These are phyloP conservation scores for Lunularia cruciata DNA, from an alignment of 225 moss, liverwort and hornwort species.

Conservation along the genomic window DNA sequence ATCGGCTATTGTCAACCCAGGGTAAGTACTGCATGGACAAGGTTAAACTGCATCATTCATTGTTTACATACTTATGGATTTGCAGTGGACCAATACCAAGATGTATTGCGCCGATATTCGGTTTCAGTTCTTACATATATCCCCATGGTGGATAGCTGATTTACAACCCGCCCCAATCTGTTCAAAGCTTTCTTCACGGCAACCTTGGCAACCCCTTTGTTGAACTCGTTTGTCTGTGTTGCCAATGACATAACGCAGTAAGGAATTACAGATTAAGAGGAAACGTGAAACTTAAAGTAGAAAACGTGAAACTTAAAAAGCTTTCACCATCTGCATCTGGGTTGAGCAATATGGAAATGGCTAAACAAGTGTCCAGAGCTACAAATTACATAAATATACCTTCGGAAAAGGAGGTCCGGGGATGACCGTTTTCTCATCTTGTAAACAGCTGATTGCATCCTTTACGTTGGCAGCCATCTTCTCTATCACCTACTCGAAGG, in stretches of 20 bases:
- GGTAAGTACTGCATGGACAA: too few relatives aligned
- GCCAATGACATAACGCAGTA: neutral
- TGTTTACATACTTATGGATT: too few relatives aligned
- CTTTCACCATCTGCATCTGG: too few relatives aligned
- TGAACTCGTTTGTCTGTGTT: conserved; percentile 35
- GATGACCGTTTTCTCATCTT: conserved; percentile 26
- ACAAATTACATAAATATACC: too few relatives aligned
- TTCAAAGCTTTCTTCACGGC: conserved; percentile 41
- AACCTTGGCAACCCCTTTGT: conserved; percentile 27
- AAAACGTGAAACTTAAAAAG: too few relatives aligned
- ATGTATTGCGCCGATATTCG: too few relatives aligned
- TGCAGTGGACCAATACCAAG: too few relatives aligned
- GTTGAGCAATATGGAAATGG: too few relatives aligned
- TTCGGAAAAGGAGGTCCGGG: conserved; percentile 28
- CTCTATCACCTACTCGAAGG: conserved; percentile 26
- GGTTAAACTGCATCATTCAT: too few relatives aligned
- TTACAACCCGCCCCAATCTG: conserved; percentile 36
- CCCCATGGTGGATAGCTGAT: conserved; percentile 32
- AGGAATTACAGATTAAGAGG: neutral
- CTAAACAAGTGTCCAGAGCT: too few relatives aligned
- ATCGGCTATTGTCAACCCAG: too few relatives aligned
- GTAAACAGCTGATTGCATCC: conserved; percentile 39
- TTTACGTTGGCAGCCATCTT: conserved; percentile 26
- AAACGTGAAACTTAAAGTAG: too few relatives aligned
- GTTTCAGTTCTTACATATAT: conserved; percentile 35